phyloP scores from a whole-genome alignment of 139 green algal genomes.

The Picochlorum costavermella region DNA sequence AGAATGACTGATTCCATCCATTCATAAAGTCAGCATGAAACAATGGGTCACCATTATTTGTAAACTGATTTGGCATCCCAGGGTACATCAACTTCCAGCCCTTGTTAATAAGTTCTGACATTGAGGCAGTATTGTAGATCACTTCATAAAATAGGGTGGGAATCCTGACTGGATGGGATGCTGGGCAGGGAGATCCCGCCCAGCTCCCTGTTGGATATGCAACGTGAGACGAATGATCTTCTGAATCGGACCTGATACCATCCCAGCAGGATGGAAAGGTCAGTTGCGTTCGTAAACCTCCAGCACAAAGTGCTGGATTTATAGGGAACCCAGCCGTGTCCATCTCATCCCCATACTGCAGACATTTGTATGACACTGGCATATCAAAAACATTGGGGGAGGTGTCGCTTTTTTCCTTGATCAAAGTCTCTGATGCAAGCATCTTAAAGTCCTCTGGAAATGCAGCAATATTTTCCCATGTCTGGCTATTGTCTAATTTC shows the following conservation, averaged over 20 bases:
- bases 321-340: not conserved
- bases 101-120: not conserved
- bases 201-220: not conserved
- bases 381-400: not conserved
- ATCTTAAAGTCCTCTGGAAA: conserved; percentile 2
- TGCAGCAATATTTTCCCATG: not conserved
- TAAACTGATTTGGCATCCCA: not conserved
- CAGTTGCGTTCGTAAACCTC: not conserved
- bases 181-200: not conserved
- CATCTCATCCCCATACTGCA: not conserved
- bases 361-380: conserved; percentile 1
- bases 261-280: conserved; percentile 3
- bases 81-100: not conserved
- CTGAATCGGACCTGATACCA: not conserved
- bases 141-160: not conserved
- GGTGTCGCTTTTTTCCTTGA: not conserved
- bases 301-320: not conserved
- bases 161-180: not conserved
- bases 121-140: not conserved
- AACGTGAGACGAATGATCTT: not conserved
- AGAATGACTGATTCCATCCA: not conserved
- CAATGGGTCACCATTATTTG: not conserved
- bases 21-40: not conserved
- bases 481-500: not conserved
- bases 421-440: not conserved